Evolutionary conservation across 257 asterid genomes (phyloP).

Genomic region (Sherardia arvensis): DNA sequence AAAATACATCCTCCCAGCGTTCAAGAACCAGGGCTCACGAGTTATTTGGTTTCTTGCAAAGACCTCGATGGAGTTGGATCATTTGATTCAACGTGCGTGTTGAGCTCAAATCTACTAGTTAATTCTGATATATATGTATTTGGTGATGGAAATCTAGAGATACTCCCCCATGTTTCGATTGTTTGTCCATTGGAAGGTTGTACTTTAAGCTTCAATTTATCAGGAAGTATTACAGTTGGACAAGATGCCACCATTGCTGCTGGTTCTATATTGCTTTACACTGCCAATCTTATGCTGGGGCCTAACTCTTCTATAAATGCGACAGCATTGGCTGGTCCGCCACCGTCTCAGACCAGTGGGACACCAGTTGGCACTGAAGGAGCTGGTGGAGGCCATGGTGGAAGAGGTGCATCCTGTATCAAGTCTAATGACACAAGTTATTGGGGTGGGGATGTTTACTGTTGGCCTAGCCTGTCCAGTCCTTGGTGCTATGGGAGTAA

Average conservation of each 20-base stretch:
- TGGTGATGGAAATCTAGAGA: conserved; percentile 83
- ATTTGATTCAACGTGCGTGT: conserved; percentile 62
- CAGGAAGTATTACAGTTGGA: conserved; percentile 73
- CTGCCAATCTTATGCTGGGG: conserved; percentile 55
- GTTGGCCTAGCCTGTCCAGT: conserved; percentile 63
- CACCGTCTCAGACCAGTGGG: conserved; percentile 95
- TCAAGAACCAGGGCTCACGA: conserved; percentile 19
- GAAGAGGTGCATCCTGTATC: conserved; percentile 93
- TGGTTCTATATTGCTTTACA: conserved; percentile 57
- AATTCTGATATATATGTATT: conserved; percentile 43
- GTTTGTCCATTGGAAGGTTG: conserved; percentile 73
- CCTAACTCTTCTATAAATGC: conserved; percentile 64
- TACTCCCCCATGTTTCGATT: conserved; percentile 60
- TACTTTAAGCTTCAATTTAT: conserved; percentile 61
- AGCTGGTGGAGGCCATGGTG: conserved; percentile 99
- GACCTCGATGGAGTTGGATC: conserved; percentile 91
- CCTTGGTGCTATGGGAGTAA: conserved; percentile 94
- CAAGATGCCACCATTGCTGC: conserved; percentile 62
- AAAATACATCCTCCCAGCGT: conserved; percentile 8
- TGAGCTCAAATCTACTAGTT: conserved; percentile 43
- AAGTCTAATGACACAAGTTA: conserved; percentile 52
- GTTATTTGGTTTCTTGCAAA: conserved; percentile 53
- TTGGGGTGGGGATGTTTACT: conserved; percentile 99
- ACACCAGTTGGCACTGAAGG: conserved; percentile 89
- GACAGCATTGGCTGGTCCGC: conserved; percentile 70